Evolutionary conservation across 2,329 filamentous ascomycete genomes (phyloP).

Genomic region (Aspergillus sp.): DNA sequence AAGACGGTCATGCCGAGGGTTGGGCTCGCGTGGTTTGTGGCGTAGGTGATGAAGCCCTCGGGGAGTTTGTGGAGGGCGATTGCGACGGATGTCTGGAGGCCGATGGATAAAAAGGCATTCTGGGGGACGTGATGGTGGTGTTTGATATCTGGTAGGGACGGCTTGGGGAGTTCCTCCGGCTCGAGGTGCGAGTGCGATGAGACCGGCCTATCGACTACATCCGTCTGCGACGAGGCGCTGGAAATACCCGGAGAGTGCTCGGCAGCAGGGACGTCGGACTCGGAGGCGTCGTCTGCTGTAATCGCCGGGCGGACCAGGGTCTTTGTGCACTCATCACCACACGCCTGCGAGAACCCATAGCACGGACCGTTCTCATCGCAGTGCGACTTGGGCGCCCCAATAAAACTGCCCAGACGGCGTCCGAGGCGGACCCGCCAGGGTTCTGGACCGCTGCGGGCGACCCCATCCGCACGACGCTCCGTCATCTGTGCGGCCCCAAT

Average conservation of each 20-base stretch:
- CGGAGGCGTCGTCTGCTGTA: constrained; percentile 22
- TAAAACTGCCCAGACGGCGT: constrained; percentile 53
- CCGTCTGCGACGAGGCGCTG: constrained; percentile 21
- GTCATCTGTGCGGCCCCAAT: constrained; percentile 15
- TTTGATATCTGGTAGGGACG: constrained; percentile 26
- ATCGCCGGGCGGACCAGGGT: constrained; percentile 32
- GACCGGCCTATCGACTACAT: constrained; percentile 13
- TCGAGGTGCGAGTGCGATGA: neutral
- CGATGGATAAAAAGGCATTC: constrained; percentile 91
- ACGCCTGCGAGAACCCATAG: constrained; percentile 65
- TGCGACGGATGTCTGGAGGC: constrained; percentile 92
- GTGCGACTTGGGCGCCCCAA: constrained; percentile 53
- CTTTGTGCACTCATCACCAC: constrained; percentile 65
- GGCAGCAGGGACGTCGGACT: constrained; percentile 13
- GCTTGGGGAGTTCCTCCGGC: constrained; percentile 12
- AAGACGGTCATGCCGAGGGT: constrained; percentile 88
- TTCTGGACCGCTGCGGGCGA: constrained; percentile 28
- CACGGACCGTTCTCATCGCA: constrained; percentile 65
- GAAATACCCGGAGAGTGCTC: constrained; percentile 6
- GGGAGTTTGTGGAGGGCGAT: constrained; percentile 97
- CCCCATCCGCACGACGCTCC: constrained; percentile 22
- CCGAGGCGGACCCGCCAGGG: constrained; percentile 42
- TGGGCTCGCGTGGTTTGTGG: constrained; percentile 95
- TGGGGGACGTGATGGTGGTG: constrained; percentile 95
- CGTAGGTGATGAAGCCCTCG: constrained; percentile 85